Conservation (phyloP, 306 rosid species). For the Glycine soja region DNA sequence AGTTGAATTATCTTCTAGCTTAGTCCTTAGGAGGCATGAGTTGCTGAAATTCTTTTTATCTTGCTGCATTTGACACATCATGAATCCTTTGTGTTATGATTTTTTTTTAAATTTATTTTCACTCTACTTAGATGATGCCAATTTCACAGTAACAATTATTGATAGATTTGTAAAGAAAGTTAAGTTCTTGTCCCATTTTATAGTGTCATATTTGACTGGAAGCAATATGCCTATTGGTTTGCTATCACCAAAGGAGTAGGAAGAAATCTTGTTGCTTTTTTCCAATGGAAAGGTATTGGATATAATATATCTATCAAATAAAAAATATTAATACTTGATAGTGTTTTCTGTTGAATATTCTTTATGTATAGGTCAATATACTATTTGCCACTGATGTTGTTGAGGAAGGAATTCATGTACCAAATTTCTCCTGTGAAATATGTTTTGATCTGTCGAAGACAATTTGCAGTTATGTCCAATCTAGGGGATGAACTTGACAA, state of each 20-base stretch:
- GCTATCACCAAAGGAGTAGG: constrained; percentile 58
- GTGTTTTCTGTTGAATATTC: constrained; percentile 37
- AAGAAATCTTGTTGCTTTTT: constrained; percentile 62
- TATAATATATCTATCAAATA: constrained; percentile 8
- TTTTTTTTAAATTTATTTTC: not conserved
- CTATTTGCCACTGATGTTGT: constrained; percentile 77
- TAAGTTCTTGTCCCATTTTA: constrained; percentile 61
- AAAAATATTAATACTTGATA: constrained; percentile 1
- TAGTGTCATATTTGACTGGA: constrained; percentile 73
- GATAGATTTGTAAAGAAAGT: constrained; percentile 64
- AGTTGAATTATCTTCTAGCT: not conserved
- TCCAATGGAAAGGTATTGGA: constrained; percentile 64
- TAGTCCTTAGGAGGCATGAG: not conserved
- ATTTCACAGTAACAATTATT: constrained; percentile 68
- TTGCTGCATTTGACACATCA: constrained; percentile 2
- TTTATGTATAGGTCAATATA: constrained; percentile 65
- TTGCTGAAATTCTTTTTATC: constrained; percentile 3
- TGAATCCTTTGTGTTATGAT: not conserved
- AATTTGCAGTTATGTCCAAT: constrained; percentile 74
- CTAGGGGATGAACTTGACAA: constrained; percentile 73
- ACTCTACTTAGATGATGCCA: constrained; percentile 48
- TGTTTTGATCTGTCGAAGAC: constrained; percentile 80
- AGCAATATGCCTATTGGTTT: constrained; percentile 59
- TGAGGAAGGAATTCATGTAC: constrained; percentile 82
- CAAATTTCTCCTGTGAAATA: constrained; percentile 72